A percentile compares a stretch with the other conserved stretches of the same genome.
Evolutionary conservation across 768 basidiomycete genomes (phyloP).

Genomic region (Boletus barrowsii): DNA sequence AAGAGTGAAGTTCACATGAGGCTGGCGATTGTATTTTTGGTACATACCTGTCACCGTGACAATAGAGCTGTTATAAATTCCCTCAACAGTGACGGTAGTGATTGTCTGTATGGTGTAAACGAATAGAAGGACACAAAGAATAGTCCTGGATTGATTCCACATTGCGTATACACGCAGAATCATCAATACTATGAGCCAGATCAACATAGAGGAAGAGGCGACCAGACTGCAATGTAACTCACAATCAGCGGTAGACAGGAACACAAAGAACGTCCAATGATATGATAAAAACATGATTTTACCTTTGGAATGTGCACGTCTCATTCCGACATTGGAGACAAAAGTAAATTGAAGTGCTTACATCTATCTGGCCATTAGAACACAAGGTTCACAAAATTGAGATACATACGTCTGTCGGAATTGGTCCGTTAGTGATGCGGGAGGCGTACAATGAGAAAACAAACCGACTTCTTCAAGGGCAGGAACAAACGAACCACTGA

Average conservation of each 20-base stretch:
- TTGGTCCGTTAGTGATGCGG: background rate
- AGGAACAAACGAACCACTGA: background rate
- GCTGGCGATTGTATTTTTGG: background rate
- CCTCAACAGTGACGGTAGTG: background rate
- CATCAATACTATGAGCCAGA: background rate
- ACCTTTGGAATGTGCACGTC: background rate
- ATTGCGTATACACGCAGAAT: slow-evolving; percentile 5
- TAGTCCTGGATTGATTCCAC: background rate
- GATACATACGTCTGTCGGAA: background rate
- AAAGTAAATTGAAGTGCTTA: background rate
- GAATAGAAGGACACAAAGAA: background rate
- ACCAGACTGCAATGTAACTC: background rate
- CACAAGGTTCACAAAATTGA: background rate
- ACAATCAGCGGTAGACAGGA: background rate
- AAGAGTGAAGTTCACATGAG: background rate
- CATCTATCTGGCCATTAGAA: background rate
- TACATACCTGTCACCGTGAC: slow-evolving; percentile 1
- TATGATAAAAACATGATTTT: background rate
- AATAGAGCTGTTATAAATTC: background rate
- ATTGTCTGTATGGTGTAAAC: background rate
- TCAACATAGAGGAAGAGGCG: background rate
- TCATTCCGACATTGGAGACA: background rate
- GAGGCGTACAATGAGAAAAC: background rate
- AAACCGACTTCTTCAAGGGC: background rate
- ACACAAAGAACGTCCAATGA: background rate